Percentiles rank a stretch among this genome's conserved stretches.
Conservation (phyloP, 345 rosid genomes). For the Cardamine chenopodiifolia region DNA sequence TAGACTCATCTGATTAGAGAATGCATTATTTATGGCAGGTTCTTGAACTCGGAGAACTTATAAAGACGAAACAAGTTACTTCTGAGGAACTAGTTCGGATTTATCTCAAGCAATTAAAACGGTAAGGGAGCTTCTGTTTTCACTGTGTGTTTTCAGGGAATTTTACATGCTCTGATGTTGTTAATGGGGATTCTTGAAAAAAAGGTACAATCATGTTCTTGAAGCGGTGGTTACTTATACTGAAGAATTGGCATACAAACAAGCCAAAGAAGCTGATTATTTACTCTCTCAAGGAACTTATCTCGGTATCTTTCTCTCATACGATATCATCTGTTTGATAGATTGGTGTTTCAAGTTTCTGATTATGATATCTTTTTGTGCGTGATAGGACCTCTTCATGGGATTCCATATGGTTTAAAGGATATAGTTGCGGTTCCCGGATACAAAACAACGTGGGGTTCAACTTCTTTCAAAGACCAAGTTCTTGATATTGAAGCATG, state of each 20-base stretch:
- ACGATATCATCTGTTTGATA: slow-evolving; percentile 57
- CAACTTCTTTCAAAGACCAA: slow-evolving; percentile 70
- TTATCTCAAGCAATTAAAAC: slow-evolving; percentile 63
- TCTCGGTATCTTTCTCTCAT: slow-evolving; percentile 55
- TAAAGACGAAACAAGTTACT: slow-evolving; percentile 71
- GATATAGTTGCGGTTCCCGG: slow-evolving; percentile 75
- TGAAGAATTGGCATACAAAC: slow-evolving; percentile 75
- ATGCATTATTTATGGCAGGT: slow-evolving; percentile 49
- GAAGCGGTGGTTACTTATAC: slow-evolving; percentile 76
- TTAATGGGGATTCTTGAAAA: slow-evolving; percentile 22
- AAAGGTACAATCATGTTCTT: slow-evolving; percentile 72
- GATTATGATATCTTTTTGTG: not conserved
- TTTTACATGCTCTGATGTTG: slow-evolving; percentile 16
- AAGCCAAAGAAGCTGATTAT: slow-evolving; percentile 83
- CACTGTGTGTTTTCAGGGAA: not conserved
- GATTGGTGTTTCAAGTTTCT: slow-evolving; percentile 22
- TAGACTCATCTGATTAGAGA: slow-evolving; percentile 24
- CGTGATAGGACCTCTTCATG: slow-evolving; percentile 81
- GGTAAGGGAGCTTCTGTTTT: slow-evolving; percentile 46
- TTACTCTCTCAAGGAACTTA: slow-evolving; percentile 76
- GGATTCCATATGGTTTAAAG: slow-evolving; percentile 89
- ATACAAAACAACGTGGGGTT: slow-evolving; percentile 94
- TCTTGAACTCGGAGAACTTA: slow-evolving; percentile 77
- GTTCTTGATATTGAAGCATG: slow-evolving; percentile 74
- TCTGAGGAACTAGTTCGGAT: slow-evolving; percentile 65